Conservation (phyloP, 2,329 filamentous ascomycete genomes). For the Ophiocordyceps camponoti-floridani region DNA sequence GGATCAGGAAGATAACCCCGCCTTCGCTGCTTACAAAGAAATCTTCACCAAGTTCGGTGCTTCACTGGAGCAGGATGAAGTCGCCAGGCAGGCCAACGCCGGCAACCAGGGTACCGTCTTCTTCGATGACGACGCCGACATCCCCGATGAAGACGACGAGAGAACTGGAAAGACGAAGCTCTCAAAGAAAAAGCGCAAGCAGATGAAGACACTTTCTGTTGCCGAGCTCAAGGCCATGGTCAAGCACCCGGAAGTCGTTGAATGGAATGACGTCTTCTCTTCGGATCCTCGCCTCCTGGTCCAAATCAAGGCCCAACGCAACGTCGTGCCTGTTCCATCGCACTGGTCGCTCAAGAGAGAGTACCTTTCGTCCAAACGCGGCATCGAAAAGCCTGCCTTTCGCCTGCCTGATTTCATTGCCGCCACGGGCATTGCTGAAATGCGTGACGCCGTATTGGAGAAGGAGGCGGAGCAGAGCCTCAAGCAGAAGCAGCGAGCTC, state of each 20-base stretch:
- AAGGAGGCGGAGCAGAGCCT: conserved; percentile 84
- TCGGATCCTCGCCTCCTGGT: conserved; percentile 78
- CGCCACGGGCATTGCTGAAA: conserved; percentile 93
- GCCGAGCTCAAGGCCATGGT: conserved; percentile 91
- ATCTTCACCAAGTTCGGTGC: conserved; percentile 68
- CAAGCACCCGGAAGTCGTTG: conserved; percentile 79
- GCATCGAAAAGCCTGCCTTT: conserved; percentile 90
- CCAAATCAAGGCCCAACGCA: conserved; percentile 86
- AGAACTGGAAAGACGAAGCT: conserved; percentile 46
- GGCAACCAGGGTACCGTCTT: conserved; percentile 73
- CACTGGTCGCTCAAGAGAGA: conserved; percentile 97
- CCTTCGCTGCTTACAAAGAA: conserved; percentile 68
- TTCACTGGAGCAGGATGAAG: conserved; percentile 41
- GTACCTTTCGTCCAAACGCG: conserved; percentile 90
- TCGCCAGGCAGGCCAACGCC: conserved; percentile 44
- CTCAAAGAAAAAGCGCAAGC: conserved; percentile 90
- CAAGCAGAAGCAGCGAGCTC: conserved; percentile 89
- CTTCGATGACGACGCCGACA: conserved; percentile 69
- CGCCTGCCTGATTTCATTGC: conserved; percentile 89
- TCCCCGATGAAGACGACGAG: conserved; percentile 70
- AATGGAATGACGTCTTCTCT: conserved; percentile 92
- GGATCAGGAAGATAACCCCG: conserved; percentile 54
- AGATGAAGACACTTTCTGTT: conserved; percentile 79
- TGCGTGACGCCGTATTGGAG: conserved; percentile 90
- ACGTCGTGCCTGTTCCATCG: conserved; percentile 81